Base-by-base conservation (phyloP, 306 rosid genomes). In the Quercus wislizeni region DNA sequence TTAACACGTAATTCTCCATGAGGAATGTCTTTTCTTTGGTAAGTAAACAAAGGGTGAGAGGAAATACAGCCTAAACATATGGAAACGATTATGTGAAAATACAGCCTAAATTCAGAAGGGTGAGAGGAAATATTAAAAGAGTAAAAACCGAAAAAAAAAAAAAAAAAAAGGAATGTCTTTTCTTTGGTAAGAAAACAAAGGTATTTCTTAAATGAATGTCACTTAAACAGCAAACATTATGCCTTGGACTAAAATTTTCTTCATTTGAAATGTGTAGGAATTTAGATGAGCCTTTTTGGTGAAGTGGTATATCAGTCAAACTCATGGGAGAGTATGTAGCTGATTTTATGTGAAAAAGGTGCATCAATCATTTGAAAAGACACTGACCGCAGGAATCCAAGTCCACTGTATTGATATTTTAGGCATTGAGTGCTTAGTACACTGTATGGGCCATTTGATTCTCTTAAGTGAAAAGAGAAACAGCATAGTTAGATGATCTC, bases 301-400 rank as follows among this genome's bases (percentile, higher is more conserved):
- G 56, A 38, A 20, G 58, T 68, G 43, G 49, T 69, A 8, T 67
- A 13, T 65, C 67, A 54, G 58, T 77, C 68, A 67, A 52, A 35
- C 55, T 67, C 73, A 68, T 55, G 21, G 55, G 71, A 49, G 57
- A 20, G 33, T 5, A 7, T 55, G 6, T 54, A 31, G 23, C 49
- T 54, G 54, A 67, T 54, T 77, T 51, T 20, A 21, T 17, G 28
- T 25, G 43, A 67, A 51, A 68, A 56, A 55, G 64, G 23, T 5
- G 43, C 61, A 49, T 77, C 80, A 82, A 73, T 83, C 80, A 68
- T 82, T 74, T 78, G 88, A 83, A 83, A 79, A 75, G 86, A 87
- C 86, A 82, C 43, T 74, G 79, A 69, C 55, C 77, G 4, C 20
- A 70, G 41, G 61, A 68, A 76, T 28, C 30, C 58, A 57, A 61